These are phyloP conservation scores for Parachaetomium inaequale DNA, from an alignment of 495 filamentous ascomycete genomes.

Conservation along the genomic window DNA sequence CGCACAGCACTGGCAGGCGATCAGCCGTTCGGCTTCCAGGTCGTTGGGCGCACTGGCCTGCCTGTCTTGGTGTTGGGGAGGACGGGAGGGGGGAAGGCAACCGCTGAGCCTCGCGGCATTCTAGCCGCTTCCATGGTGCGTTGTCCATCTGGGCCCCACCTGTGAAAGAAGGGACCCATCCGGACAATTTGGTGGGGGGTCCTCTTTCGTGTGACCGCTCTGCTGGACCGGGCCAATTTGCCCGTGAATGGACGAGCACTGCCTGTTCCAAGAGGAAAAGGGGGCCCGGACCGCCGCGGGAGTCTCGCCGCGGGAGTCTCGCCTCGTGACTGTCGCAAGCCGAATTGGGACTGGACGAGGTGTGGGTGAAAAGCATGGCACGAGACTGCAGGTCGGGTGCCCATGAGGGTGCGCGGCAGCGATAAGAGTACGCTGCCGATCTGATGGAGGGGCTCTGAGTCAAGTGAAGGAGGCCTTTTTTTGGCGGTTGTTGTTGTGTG, in stretches of 20 bases:
- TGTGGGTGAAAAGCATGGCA: not conserved
- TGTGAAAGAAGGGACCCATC: not conserved
- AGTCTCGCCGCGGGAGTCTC: constrained; percentile 5
- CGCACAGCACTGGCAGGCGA: not conserved
- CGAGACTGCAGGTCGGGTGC: constrained; percentile 3
- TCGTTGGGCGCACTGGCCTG: not conserved
- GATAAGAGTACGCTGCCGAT: constrained; percentile 14
- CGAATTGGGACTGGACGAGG: not conserved
- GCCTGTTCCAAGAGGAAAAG: not conserved
- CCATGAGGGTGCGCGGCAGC: constrained; percentile 6
- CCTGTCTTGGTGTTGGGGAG: not conserved
- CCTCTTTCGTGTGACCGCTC: not conserved
- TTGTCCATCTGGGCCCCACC: constrained; percentile 15
- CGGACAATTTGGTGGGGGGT: constrained; percentile 2
- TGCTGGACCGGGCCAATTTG: too few relatives aligned
- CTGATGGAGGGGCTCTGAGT: constrained; percentile 26
- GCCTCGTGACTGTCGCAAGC: constrained; percentile 13
- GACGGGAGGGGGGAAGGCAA: not conserved
- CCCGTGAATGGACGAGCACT: constrained; percentile 6
- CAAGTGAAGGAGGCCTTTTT: constrained; percentile 5
- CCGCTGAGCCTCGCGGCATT: constrained; percentile 17
- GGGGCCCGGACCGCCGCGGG: not conserved
- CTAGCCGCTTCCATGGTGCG: constrained; percentile 28
- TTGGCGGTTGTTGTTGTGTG: constrained; percentile 3
- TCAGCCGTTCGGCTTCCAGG: not conserved